Conservation (phyloP, 768 basidiomycete genomes). For the Suillus ampliporus region DNA sequence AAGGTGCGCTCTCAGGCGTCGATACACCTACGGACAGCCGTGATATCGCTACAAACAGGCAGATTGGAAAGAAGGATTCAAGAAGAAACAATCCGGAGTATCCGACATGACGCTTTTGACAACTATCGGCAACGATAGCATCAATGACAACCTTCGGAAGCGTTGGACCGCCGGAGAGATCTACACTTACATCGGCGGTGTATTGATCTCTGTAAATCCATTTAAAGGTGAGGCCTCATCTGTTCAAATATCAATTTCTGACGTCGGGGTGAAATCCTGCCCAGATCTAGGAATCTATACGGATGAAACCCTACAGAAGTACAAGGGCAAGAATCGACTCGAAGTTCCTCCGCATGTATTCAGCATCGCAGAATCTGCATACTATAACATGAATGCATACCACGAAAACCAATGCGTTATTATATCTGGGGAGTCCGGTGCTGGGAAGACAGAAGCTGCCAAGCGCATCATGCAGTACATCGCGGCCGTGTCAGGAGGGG, state of each 20-base stretch:
- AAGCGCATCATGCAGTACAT: slow-evolving; percentile 99
- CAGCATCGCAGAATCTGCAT: slow-evolving; percentile 93
- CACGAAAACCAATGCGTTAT: slow-evolving; percentile 99
- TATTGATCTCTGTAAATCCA: slow-evolving; percentile 99
- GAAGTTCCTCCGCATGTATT: slow-evolving; percentile 99
- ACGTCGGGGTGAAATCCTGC: slow-evolving; percentile 15
- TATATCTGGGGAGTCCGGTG: slow-evolving; percentile 98
- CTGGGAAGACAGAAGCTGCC: slow-evolving; percentile 98
- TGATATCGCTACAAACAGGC: slow-evolving; percentile 58
- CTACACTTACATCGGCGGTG: slow-evolving; percentile 99
- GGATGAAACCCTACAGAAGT: slow-evolving; percentile 82
- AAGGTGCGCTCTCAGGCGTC: slow-evolving; percentile 57
- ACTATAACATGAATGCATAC: slow-evolving; percentile 99
- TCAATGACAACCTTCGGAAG: slow-evolving; percentile 98
- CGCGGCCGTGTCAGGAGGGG: slow-evolving; percentile 91
- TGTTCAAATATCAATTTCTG: slow-evolving; percentile 1
- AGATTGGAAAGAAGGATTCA: slow-evolving; percentile 99
- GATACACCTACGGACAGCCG: slow-evolving; percentile 11
- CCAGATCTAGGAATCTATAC: slow-evolving; percentile 97
- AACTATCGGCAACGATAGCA: slow-evolving; percentile 95
- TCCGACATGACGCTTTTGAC: slow-evolving; percentile 98
- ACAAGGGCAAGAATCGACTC: slow-evolving; percentile 96
- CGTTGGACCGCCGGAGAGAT: slow-evolving; percentile 95
- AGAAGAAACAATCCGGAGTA: slow-evolving; percentile 99
- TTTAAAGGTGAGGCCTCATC: slow-evolving; percentile 70